A percentile compares a stretch with the other conserved stretches of the same genome.
Evolutionary conservation across 192 early-diverging fungal species (phyloP).

Genomic region (Obelidium mucronatum): DNA sequence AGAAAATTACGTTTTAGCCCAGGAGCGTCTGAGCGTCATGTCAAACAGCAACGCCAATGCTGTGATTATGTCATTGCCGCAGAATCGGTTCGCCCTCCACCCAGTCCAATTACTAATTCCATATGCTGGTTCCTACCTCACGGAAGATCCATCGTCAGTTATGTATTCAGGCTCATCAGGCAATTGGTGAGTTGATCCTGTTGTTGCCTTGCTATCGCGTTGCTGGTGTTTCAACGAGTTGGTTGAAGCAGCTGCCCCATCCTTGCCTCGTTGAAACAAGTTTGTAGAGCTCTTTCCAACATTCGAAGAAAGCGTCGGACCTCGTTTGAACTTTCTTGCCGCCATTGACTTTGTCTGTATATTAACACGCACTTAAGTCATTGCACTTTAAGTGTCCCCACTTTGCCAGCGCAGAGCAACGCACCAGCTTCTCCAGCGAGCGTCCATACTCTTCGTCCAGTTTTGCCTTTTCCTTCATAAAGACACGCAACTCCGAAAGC

Average conservation of each 20-base stretch:
- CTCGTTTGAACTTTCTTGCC: constrained; percentile 16
- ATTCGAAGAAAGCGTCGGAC: not conserved
- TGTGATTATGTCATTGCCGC: not conserved
- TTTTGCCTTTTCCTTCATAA: constrained; percentile 35
- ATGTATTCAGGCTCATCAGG: not conserved
- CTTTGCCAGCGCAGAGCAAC: no score
- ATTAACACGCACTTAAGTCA: no score
- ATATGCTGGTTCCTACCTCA: not conserved
- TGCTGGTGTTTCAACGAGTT: no score
- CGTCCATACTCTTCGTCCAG: constrained; percentile 31
- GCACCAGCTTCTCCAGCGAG: constrained; percentile 27
- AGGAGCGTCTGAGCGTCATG: not conserved
- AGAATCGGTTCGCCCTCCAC: no score
- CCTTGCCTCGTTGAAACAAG: not conserved
- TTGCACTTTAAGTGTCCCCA: no score
- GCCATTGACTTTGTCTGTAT: not conserved
- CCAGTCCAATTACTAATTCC: no score
- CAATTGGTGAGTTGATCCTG: not conserved
- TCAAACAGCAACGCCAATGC: not conserved
- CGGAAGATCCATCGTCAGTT: constrained; percentile 6
- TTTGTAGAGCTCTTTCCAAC: not conserved
- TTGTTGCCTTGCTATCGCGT: not conserved
- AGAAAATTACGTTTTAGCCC: not conserved
- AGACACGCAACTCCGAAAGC: constrained; percentile 11
- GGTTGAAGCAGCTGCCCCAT: not conserved